A percentile compares a stretch with the other conserved stretches of the same genome.
phyloP scores from a whole-genome alignment of 129 eudicot genomes.

The Centaurea solstitialis region DNA sequence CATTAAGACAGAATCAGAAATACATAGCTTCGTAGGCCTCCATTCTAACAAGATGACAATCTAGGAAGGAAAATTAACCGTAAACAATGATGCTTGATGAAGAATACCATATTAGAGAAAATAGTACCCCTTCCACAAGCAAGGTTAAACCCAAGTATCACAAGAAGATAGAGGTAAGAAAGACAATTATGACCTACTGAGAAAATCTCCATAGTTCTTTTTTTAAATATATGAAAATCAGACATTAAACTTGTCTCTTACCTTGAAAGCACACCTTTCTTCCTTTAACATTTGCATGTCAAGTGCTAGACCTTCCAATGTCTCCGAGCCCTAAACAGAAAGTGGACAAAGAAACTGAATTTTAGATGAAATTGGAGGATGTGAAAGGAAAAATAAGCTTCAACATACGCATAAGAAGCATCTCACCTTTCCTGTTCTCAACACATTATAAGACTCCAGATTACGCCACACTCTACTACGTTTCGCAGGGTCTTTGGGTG shows the following conservation, averaged over 20 bases:
- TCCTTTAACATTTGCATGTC: conserved; percentile 1
- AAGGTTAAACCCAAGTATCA: neutral
- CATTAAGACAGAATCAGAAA: neutral
- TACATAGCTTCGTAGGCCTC: neutral
- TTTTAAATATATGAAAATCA: too few species aligned
- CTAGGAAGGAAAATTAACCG: neutral
- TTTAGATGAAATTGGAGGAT: neutral
- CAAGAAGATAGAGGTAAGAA: neutral
- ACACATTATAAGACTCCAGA: conserved; percentile 14
- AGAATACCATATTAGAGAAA: neutral
- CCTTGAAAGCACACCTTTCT: neutral
- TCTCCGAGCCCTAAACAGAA: conserved; percentile 4
- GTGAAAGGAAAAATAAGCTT: neutral
- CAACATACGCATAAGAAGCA: neutral
- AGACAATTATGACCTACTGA: neutral
- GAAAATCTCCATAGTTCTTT: neutral
- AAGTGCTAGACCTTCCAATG: conserved; percentile 17
- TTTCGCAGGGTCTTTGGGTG: neutral
- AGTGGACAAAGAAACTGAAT: neutral
- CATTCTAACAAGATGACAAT: too few species aligned
- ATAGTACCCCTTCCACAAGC: neutral
- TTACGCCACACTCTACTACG: conserved; percentile 33
- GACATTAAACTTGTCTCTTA: neutral
- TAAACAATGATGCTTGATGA: neutral
- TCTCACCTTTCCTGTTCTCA: conserved; percentile 7